Evolutionary conservation across 1,139 yeast genomes (phyloP), one percentile per base, ranked within the genome.

Genomic region (Pneumocystis canis): DNA sequence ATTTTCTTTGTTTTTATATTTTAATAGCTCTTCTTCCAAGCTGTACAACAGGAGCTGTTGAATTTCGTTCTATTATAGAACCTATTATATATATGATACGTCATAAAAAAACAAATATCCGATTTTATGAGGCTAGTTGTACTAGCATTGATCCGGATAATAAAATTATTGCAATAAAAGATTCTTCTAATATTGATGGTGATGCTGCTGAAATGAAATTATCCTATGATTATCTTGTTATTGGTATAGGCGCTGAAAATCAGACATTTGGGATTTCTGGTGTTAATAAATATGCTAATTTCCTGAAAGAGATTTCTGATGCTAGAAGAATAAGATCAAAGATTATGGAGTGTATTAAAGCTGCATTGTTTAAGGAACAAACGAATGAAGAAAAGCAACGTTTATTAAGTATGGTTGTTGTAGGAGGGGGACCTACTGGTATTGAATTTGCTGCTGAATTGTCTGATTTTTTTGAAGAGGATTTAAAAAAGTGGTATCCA

Each of bases 381-480:
- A 66, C 82, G 1, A 82, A 80, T 65, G 83, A 78, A 61, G 85
- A 83, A 70, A 79, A 85, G 68, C 81, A 79, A 69, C 78, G 78
- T 63, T 72, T 83, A 62, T 73, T 83, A 63, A 80, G 84, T 66
- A 82, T 82, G 74, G 87, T 83, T 32, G 79, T 83, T 58, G 83
- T 86, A 70, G 87, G 87, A 66, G 87, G 86, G 65, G 87, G 87
- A 37, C 87, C 87, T 66, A 83, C 87, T 1, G 87, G 87, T 67
- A 84, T 82, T 58, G 87, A 83, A 70, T 77, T 83, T 67, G 87
- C 87, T 30, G 85, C 86, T 33, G 97, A 90, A 76, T 77, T 90
- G 70, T 95, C 87, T 76, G 97, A 90, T 76, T 90, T 88, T 76
- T 85, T 89, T 68, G 94, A 87, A 74, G 95, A 89, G 75, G 97